Evolutionary conservation across 176 grass and related monocot genomes (phyloP).

Genomic region (Dendrocalamus sinicus): DNA sequence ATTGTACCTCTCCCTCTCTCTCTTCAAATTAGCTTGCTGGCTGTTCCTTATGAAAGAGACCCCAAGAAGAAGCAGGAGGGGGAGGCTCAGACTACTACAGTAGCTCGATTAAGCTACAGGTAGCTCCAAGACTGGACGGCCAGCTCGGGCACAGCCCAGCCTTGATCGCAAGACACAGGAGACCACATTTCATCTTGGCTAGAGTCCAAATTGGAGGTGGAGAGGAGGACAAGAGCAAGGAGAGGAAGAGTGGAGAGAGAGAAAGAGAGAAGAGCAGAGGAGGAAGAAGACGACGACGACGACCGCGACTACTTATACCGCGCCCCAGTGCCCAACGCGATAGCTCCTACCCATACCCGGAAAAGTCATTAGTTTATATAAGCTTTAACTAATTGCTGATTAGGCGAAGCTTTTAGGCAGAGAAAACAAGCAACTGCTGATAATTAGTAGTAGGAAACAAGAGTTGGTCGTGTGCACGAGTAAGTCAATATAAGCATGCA

Average conservation of each 20-base stretch:
- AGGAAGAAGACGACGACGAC: background rate
- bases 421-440: constrained; percentile 16
- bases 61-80: background rate
- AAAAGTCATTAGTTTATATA: background rate
- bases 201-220: background rate
- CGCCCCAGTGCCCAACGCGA: background rate
- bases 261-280: background rate
- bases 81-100: background rate
- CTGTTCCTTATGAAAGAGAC: too few species aligned
- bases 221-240: background rate
- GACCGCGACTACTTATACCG: constrained; percentile 18
- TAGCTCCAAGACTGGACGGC: background rate
- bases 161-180: background rate
- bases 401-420: background rate
- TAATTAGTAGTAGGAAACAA: background rate
- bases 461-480: background rate
- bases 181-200: background rate
- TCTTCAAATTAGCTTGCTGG: background rate
- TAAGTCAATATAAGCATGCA: background rate
- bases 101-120: background rate
- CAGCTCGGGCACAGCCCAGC: background rate
- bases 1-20: background rate
- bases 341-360: background rate
- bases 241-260: background rate
- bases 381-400: background rate